A percentile compares a stretch with the other conserved stretches of the same genome.
Evolutionary conservation across 305 asterid species (phyloP).

Genomic region (Fraxinus xanthoxyloides): DNA sequence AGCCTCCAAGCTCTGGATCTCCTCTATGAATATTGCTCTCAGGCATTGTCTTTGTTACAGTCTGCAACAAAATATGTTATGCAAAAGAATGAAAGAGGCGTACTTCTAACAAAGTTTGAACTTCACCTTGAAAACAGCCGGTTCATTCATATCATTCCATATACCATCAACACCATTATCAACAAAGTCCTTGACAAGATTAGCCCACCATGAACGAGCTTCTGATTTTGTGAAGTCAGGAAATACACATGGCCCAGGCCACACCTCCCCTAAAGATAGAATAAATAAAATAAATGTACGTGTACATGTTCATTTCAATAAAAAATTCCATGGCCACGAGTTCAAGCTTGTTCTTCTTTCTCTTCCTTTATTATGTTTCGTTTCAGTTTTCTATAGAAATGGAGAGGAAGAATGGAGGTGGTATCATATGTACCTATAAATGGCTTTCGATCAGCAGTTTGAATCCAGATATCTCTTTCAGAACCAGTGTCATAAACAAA

Average conservation of each 20-base stretch:
- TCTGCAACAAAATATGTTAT: conserved; percentile 44
- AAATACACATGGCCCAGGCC: conserved; percentile 98
- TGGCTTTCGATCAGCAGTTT: conserved; percentile 73
- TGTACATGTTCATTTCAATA: not conserved
- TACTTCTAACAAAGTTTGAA: conserved; percentile 13
- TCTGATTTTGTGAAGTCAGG: conserved; percentile 80
- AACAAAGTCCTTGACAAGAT: conserved; percentile 71
- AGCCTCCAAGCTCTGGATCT: conserved; percentile 87
- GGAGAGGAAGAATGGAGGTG: conserved; percentile 1
- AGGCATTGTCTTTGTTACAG: conserved; percentile 94
- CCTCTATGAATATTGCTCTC: conserved; percentile 88
- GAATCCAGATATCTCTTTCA: conserved; percentile 78
- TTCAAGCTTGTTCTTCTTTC: not conserved
- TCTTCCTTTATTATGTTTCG: not conserved
- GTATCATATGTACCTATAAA: conserved; percentile 54
- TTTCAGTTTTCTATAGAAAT: not conserved
- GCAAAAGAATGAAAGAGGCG: conserved; percentile 9
- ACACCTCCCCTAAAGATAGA: conserved; percentile 65
- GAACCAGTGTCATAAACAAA: conserved; percentile 85
- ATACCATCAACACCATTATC: conserved; percentile 90
- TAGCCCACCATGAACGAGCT: conserved; percentile 93
- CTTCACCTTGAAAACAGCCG: conserved; percentile 94
- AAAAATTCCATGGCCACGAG: not conserved
- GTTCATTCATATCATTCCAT: conserved; percentile 99
- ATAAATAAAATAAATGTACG: conserved; percentile 9